phyloP scores from a whole-genome alignment of 116 monocot species.

The Phalaenopsis hybrid region DNA sequence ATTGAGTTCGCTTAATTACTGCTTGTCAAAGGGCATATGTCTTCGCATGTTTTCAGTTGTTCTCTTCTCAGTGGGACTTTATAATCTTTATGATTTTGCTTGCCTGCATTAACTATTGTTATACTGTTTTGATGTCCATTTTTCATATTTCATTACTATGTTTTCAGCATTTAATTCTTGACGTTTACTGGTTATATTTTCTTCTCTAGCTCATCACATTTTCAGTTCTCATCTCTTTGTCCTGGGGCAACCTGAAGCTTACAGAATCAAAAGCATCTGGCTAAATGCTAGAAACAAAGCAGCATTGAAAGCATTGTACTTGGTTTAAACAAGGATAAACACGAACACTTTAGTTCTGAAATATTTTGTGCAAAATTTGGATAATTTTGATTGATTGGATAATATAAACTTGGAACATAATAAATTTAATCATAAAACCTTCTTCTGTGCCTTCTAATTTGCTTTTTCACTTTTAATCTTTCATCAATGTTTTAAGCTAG shows the following conservation, averaged over 20 bases:
- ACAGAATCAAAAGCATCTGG: not conserved
- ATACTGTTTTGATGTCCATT: constrained; percentile 2
- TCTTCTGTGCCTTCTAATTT: too few species aligned
- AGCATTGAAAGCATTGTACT: not conserved
- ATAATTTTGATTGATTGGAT: not conserved
- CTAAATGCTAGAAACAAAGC: not conserved
- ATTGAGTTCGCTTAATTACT: not conserved
- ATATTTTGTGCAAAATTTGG: not conserved
- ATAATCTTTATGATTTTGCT: not conserved
- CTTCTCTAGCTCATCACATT: not conserved
- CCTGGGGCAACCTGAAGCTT: too few species aligned
- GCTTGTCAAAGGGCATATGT: not conserved
- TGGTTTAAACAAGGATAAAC: constrained; percentile 2
- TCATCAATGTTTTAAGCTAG: too few species aligned
- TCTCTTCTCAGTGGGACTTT: not conserved
- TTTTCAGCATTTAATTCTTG: too few species aligned
- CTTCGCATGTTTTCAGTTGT: not conserved
- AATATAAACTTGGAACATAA: too few species aligned
- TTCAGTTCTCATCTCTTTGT: not conserved
- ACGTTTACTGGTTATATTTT: not conserved
- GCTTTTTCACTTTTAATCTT: too few species aligned
- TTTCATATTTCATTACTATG: not conserved
- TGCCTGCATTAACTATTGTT: not conserved
- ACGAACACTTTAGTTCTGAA: not conserved
- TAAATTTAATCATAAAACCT: too few species aligned